phyloP scores from a whole-genome alignment of 345 rosid species.

The Brassica rapa region DNA sequence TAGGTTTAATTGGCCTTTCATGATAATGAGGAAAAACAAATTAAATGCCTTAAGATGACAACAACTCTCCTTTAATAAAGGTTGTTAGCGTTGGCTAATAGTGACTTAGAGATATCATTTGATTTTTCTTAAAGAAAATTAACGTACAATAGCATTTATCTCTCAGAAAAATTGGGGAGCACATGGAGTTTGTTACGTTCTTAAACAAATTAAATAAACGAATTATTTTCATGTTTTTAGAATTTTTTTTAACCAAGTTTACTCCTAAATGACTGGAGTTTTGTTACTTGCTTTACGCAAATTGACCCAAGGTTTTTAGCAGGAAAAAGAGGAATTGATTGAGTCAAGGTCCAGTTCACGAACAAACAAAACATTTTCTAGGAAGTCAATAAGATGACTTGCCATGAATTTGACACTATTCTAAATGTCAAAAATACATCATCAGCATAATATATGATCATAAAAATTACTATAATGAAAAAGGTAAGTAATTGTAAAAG shows the following conservation, averaged over 20 bases:
- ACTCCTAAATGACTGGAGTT: conserved; percentile 24
- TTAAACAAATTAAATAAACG: background rate
- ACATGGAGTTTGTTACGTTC: conserved; percentile 3
- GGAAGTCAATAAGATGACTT: background rate
- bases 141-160: conserved; percentile 6
- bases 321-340: conserved; percentile 31
- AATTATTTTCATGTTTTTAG: background rate
- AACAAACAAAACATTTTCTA: background rate
- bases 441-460: background rate
- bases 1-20: background rate
- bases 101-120: background rate
- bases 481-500: background rate
- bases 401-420: conserved; percentile 1
- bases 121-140: background rate
- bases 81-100: background rate
- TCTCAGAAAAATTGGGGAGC: background rate
- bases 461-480: background rate
- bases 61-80: background rate
- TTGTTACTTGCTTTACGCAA: conserved; percentile 10
- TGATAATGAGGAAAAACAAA: background rate
- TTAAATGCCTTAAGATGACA: background rate
- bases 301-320: conserved; percentile 22
- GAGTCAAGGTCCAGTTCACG: conserved; percentile 21
- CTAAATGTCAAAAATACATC: background rate
- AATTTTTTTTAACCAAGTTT: background rate